Conservation (phyloP, 768 basidiomycete species). For the Trametes cingulata region DNA sequence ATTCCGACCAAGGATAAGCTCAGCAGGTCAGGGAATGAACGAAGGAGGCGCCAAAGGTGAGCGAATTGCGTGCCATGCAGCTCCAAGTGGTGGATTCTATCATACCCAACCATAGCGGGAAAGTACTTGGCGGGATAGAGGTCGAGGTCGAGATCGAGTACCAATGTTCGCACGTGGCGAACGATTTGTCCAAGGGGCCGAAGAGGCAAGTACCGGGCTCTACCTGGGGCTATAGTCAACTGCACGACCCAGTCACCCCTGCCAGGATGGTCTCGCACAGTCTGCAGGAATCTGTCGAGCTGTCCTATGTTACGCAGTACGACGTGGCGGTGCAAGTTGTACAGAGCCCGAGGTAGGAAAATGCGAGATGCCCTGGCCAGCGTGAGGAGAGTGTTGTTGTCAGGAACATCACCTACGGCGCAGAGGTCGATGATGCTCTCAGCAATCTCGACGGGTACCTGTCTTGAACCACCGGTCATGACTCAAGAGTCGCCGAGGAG, state of each 20-base stretch:
- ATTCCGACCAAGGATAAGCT: not conserved
- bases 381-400: not conserved
- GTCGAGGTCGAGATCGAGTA: not conserved
- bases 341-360: not conserved
- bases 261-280: not conserved
- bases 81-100: not conserved
- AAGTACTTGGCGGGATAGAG: not conserved
- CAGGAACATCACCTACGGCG: not conserved
- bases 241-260: not conserved
- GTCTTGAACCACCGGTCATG: not conserved
- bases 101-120: not conserved
- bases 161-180: not conserved
- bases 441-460: not conserved
- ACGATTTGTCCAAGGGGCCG: not conserved
- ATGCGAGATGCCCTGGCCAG: not conserved
- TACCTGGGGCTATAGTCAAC: not conserved
- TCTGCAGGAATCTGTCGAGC: not conserved
- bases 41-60: not conserved
- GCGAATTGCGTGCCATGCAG: not conserved
- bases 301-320: not conserved
- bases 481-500: not conserved
- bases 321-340: conserved; percentile 3
- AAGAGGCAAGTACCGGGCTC: not conserved
- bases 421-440: conserved; percentile 7
- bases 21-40: not conserved